Percentiles rank a stretch among this genome's conserved stretches.
Evolutionary conservation across 805 yeast species (phyloP).

Genomic region (Clavispora vitiphila): DNA sequence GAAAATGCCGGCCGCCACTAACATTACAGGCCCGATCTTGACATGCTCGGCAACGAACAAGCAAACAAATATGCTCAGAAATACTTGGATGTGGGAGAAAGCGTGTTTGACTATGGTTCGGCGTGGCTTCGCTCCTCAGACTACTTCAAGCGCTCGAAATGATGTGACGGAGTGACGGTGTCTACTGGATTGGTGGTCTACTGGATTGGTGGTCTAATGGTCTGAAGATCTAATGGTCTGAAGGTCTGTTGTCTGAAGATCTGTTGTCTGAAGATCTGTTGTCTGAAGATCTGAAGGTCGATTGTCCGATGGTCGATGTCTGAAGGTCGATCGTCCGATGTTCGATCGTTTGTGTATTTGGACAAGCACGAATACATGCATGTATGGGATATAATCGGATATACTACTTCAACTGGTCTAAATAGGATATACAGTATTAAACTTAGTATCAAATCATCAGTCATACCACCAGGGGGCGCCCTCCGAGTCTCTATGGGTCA

Average conservation of each 20-base stretch:
- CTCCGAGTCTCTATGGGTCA: slow-evolving; percentile 5
- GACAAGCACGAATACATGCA: no score
- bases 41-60: slow-evolving; percentile 38
- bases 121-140: slow-evolving; percentile 66
- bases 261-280: no score
- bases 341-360: no score
- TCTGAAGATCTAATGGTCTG: no score
- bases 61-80: slow-evolving; percentile 50
- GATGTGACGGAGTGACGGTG: no score
- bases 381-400: no score
- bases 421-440: background rate
- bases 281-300: no score
- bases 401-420: background rate
- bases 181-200: no score
- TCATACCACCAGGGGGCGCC: background rate
- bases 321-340: no score
- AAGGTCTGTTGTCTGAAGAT: no score
- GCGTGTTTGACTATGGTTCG: slow-evolving; percentile 65
- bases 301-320: no score
- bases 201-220: no score
- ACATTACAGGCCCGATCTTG: slow-evolving; percentile 40
- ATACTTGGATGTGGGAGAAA: slow-evolving; percentile 84
- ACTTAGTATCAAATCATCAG: background rate
- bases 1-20: background rate
- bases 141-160: slow-evolving; percentile 54